Conservation (phyloP, 192 early-diverging fungal species). For the Lobosporangium transversale region DNA sequence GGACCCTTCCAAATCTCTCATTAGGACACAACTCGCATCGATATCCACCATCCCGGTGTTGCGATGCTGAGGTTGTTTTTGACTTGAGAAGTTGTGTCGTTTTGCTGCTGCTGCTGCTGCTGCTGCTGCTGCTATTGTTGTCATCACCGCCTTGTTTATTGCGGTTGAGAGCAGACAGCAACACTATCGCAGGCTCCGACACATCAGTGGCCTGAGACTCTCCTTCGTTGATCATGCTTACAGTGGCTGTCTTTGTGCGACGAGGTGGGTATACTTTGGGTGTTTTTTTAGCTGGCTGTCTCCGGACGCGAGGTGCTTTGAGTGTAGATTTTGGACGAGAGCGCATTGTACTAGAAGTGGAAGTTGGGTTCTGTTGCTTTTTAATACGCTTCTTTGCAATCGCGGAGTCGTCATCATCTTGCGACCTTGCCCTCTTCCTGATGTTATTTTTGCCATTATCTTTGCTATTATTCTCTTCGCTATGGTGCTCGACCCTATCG, state of each 20-base stretch:
- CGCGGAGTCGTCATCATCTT: neutral
- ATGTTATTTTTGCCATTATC: neutral
- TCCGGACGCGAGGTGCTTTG: slow-evolving; percentile 24
- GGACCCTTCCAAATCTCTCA: slow-evolving; percentile 23
- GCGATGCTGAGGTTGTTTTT: neutral
- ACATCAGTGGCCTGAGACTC: neutral
- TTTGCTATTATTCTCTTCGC: neutral
- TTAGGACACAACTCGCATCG: slow-evolving; percentile 14
- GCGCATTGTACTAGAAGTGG: neutral
- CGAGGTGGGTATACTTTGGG: slow-evolving; percentile 42
- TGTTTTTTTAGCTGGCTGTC: neutral
- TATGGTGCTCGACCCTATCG: neutral
- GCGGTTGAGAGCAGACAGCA: neutral
- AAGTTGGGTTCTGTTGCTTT: neutral
- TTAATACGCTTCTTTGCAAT: neutral
- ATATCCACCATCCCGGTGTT: slow-evolving; percentile 6
- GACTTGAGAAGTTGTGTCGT: neutral
- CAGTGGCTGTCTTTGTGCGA: neutral
- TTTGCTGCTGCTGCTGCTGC: neutral
- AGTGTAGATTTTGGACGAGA: neutral
- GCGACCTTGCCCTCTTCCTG: too few relatives aligned
- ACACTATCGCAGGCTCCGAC: neutral
- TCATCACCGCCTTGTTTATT: too few relatives aligned
- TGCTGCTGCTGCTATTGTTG: too few relatives aligned
- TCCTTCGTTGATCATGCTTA: neutral